phyloP scores from a whole-genome alignment of 169 alveolate species.

The Eimeria sp. region DNA sequence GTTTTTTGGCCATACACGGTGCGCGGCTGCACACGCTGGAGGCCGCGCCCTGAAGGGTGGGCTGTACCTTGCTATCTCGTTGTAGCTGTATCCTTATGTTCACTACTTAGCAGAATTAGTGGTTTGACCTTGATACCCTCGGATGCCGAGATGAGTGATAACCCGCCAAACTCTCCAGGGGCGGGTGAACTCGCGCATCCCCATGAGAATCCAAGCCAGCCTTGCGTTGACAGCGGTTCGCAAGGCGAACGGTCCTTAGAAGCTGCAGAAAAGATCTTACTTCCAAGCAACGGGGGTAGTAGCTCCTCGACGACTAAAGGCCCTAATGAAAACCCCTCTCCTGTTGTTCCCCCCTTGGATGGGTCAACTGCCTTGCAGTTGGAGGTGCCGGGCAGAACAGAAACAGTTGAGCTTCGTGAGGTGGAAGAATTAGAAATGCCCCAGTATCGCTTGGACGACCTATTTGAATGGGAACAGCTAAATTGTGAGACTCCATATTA shows the following conservation, averaged over 20 bases:
- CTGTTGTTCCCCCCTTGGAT: neutral
- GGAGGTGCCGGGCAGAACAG: neutral
- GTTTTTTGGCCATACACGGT: neutral
- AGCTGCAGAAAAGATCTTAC: neutral
- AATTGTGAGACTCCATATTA: slow-evolving; percentile 57
- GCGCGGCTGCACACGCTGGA: no score
- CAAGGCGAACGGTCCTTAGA: neutral
- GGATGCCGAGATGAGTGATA: neutral
- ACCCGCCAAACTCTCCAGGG: neutral
- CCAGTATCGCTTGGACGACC: neutral
- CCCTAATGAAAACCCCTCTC: neutral
- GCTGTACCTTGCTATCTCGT: no score
- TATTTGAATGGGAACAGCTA: slow-evolving; percentile 49
- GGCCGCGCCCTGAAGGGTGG: neutral
- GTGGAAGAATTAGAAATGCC: slow-evolving; percentile 35
- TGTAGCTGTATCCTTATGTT: neutral
- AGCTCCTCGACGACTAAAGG: neutral
- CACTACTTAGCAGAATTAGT: neutral
- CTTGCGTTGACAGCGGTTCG: neutral
- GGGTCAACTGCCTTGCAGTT: slow-evolving; percentile 2
- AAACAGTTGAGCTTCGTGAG: neutral
- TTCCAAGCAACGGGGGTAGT: slow-evolving; percentile 6
- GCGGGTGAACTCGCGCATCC: slow-evolving; percentile 15
- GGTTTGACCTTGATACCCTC: neutral
- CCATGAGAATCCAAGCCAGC: neutral